Percentiles rank a stretch among this genome's conserved stretches.
phyloP scores from a whole-genome alignment of 177 flowering plant genomes.

The Vitis hybrid region DNA sequence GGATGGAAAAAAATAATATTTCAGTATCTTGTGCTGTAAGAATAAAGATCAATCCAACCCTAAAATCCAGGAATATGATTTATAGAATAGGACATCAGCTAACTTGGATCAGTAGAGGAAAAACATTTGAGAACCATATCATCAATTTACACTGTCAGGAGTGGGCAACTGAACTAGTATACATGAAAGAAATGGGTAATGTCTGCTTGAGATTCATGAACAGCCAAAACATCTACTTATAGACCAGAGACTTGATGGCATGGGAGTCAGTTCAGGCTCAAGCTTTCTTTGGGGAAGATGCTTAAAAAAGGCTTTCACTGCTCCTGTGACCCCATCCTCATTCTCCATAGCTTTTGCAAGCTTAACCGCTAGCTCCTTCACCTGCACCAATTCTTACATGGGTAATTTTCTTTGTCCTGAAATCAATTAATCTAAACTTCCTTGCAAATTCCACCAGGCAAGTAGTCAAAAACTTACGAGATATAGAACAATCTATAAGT shows the following conservation, averaged over 20 bases:
- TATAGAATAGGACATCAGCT: neutral
- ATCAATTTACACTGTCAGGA: neutral
- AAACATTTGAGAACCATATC: no score
- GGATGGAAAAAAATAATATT: no score
- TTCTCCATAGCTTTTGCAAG: slow-evolving; percentile 90
- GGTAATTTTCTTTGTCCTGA: no score
- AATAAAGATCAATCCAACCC: slow-evolving; percentile 6
- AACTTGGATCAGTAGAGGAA: no score
- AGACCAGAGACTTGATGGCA: slow-evolving; percentile 43
- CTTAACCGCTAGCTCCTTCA: slow-evolving; percentile 72
- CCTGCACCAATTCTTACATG: slow-evolving; percentile 38
- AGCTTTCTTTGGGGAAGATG: slow-evolving; percentile 67
- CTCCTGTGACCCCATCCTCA: slow-evolving; percentile 94
- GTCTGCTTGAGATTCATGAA: slow-evolving; percentile 31
- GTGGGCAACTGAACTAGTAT: neutral
- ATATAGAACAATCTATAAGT: no score
- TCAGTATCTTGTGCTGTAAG: neutral
- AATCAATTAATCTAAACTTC: neutral
- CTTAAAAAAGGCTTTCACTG: slow-evolving; percentile 88
- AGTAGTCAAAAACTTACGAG: no score
- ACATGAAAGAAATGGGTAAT: neutral
- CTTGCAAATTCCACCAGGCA: no score
- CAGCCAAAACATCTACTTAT: slow-evolving; percentile 76
- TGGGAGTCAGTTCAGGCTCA: slow-evolving; percentile 30
- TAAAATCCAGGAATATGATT: neutral